A percentile compares a stretch with the other conserved stretches of the same genome.
Evolutionary conservation across 169 alveolate species (phyloP).

Genomic region (Cryptosporidium ubiquitum): DNA sequence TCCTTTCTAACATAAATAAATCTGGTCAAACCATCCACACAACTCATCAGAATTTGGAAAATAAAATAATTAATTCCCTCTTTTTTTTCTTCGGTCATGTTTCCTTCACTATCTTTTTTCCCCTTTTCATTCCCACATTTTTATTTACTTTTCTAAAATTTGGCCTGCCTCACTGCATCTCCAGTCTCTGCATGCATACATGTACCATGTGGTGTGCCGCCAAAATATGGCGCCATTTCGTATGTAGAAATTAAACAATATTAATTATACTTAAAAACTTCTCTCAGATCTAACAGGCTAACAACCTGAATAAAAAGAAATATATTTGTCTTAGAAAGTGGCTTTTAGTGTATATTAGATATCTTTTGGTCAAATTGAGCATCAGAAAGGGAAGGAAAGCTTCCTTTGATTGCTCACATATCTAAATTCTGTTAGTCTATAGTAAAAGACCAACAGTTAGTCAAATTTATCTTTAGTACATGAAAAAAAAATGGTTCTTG

Average conservation of each 20-base stretch:
- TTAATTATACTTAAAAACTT: neutral
- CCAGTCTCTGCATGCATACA: neutral
- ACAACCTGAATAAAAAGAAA: neutral
- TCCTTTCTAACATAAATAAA: no score
- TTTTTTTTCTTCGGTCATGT: neutral
- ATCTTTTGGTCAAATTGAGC: neutral
- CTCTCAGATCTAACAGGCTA: neutral
- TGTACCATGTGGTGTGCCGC: neutral
- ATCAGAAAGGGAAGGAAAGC: neutral
- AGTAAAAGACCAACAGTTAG: neutral
- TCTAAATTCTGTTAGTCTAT: no score
- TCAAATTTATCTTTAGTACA: no score
- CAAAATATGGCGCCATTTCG: neutral
- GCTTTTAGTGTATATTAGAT: neutral
- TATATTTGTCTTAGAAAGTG: neutral
- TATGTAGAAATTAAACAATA: neutral
- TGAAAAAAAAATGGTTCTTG: slow-evolving; percentile 19
- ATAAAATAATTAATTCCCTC: no score
- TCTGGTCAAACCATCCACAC: neutral
- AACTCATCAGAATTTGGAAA: neutral
- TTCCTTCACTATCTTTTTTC: neutral
- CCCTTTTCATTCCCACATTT: neutral
- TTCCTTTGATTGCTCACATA: neutral
- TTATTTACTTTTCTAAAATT: neutral
- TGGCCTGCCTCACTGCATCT: neutral